Evolutionary conservation across 2,329 filamentous ascomycete genomes (phyloP), one percentile per base, ranked within the genome.

Genomic region (Epichloe festucae): DNA sequence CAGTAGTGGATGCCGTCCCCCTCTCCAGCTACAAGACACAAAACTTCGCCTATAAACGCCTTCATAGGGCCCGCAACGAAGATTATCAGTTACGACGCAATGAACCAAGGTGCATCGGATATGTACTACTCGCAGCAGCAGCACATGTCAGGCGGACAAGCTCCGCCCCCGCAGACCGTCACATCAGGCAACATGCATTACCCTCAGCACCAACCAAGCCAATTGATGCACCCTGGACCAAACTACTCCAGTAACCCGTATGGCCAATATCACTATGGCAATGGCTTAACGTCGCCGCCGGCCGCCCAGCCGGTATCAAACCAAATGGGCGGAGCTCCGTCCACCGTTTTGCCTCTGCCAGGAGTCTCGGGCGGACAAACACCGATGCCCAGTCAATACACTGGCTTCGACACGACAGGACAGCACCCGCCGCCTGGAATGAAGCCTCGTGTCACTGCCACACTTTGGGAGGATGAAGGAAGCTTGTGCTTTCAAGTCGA

Each of bases 401-500:
- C 70, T 50, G 73, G 73, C 4, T 82, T 81, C 58, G 93, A 97
- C 65, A 85, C 84, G 7, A 94, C 88, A n/a, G 93, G 93, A 8
- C 93, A 97, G 67, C 73, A 95, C 54, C 87, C 89, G 17, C 93
- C 93, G 8, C 87, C 87, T 3, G 91, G 91, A 34, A 94, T 95
- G 81, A 97, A 97, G 73, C 93, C 93, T 19, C 78, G 91, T 55
- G 93, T 98, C 31, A 97, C 93, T 4, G 93, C 93, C 8, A 98
- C 93, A 0, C 69, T 98, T 23, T 98, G 93, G 93, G 93, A 97
- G 73, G 93, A 98, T 59, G 93, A 98, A 65, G 93, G 93, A 36
- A 97, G 89, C 64, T 74, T 97, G 34, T 98, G 93, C 71, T 98
- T 97, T 65, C 93, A 97, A 66, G 93, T 97, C 1, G 93, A 97